Conservation (phyloP, 106 monocot genomes). For the Acanthochlamys bracteata region DNA sequence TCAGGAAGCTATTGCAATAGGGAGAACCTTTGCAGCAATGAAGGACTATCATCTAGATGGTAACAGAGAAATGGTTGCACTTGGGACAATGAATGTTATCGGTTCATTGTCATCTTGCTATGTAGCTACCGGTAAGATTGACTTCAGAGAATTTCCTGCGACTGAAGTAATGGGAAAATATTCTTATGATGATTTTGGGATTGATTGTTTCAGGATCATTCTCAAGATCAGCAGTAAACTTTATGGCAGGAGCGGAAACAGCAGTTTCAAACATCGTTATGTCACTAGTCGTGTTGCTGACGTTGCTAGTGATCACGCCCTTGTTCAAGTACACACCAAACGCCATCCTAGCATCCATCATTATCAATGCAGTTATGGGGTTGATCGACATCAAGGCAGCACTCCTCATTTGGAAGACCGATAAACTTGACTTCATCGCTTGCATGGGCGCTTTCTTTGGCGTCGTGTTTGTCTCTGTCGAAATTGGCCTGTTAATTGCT, state of each 20-base stretch:
- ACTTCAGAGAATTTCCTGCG: too few relatives aligned
- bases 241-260: constrained; percentile 80
- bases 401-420: constrained; percentile 76
- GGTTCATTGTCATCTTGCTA: constrained; percentile 91
- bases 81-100: constrained; percentile 79
- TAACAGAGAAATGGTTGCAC: constrained; percentile 93
- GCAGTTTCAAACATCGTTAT: constrained; percentile 75
- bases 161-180: too few relatives aligned
- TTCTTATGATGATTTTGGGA: too few relatives aligned
- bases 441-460: constrained; percentile 92
- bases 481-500: constrained; percentile 82
- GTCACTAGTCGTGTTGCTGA: constrained; percentile 60
- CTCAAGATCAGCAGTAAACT: constrained; percentile 87
- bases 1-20: constrained; percentile 92
- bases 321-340: constrained; percentile 93
- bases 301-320: constrained; percentile 60
- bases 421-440: constrained; percentile 76
- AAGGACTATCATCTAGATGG: constrained; percentile 90
- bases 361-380: constrained; percentile 71
- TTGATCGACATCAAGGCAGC: constrained; percentile 67
- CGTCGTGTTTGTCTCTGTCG: constrained; percentile 65
- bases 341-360: constrained; percentile 73
- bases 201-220: constrained; percentile 56
- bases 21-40: constrained; percentile 87
- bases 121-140: constrained; percentile 68